A percentile compares a stretch with the other conserved stretches of the same genome.
These are phyloP conservation scores for Juncus inflexus DNA, from an alignment of 176 grass and related monocot genomes.

Conservation along the genomic window DNA sequence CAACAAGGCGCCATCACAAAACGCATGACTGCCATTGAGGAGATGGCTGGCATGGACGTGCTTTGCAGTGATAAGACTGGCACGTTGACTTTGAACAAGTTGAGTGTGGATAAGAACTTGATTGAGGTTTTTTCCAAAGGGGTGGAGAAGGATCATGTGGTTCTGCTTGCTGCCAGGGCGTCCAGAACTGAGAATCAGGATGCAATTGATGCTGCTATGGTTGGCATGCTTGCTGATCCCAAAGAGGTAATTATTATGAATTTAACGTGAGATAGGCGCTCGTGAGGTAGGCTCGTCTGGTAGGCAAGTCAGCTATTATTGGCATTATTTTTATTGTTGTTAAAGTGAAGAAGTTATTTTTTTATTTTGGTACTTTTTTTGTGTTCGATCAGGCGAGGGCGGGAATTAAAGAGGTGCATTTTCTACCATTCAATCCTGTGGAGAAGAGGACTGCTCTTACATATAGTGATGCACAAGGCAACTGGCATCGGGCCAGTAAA, in stretches of 20 bases:
- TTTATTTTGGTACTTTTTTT: slow-evolving; percentile 4
- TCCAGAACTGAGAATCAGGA: slow-evolving; percentile 93
- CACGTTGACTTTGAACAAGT: slow-evolving; percentile 84
- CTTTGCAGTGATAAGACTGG: slow-evolving; percentile 99
- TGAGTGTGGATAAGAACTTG: slow-evolving; percentile 61
- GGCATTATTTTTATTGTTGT: neutral
- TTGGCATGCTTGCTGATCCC: slow-evolving; percentile 75
- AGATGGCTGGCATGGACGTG: slow-evolving; percentile 89
- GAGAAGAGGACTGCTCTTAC: slow-evolving; percentile 97
- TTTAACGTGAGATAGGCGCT: too few species aligned
- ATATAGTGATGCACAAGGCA: slow-evolving; percentile 36
- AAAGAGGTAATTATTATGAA: slow-evolving; percentile 42
- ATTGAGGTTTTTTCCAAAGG: slow-evolving; percentile 61
- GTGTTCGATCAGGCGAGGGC: slow-evolving; percentile 47
- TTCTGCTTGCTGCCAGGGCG: slow-evolving; percentile 63
- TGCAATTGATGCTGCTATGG: slow-evolving; percentile 90
- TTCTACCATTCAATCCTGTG: slow-evolving; percentile 93
- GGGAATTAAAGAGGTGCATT: slow-evolving; percentile 71
- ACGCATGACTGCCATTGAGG: slow-evolving; percentile 95
- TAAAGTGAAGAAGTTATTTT: neutral
- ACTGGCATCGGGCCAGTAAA: slow-evolving; percentile 87
- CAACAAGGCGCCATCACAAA: slow-evolving; percentile 89
- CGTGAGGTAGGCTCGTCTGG: too few species aligned
- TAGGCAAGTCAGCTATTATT: too few species aligned
- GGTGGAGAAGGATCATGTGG: slow-evolving; percentile 28